Evolutionary conservation across 169 alveolate species (phyloP).

Genomic region (Plasmodium cynomolgi): DNA sequence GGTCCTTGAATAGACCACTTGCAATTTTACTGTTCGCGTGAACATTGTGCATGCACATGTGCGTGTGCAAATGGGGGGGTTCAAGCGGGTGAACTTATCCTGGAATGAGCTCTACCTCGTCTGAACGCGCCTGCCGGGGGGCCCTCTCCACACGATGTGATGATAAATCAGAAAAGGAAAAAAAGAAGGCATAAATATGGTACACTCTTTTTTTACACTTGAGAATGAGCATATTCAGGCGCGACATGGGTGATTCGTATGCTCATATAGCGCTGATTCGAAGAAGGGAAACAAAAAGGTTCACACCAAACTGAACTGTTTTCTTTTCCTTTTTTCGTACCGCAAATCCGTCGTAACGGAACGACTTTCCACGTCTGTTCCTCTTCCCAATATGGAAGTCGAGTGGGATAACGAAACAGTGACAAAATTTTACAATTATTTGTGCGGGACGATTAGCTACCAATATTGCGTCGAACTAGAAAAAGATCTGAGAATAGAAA

Average conservation of each 20-base stretch:
- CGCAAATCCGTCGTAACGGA: background rate
- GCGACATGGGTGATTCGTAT: background rate
- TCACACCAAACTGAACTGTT: background rate
- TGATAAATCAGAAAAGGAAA: background rate
- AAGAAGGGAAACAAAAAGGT: background rate
- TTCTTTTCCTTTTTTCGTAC: slow-evolving; percentile 2
- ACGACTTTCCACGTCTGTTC: slow-evolving; percentile 9
- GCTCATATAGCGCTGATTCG: background rate
- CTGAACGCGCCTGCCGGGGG: background rate
- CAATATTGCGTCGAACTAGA: slow-evolving; percentile 58
- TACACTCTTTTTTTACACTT: background rate
- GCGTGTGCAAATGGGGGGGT: background rate
- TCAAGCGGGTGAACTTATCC: background rate
- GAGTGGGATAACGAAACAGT: slow-evolving; percentile 57
- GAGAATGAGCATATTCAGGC: background rate
- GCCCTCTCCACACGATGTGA: background rate
- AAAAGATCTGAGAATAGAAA: slow-evolving; percentile 61
- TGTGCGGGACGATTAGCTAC: slow-evolving; percentile 27
- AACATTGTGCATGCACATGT: background rate
- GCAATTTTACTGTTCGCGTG: background rate
- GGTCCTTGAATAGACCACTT: background rate
- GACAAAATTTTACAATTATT: slow-evolving; percentile 52
- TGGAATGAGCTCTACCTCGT: background rate
- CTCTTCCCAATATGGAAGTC: slow-evolving; percentile 32
- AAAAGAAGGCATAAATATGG: background rate